Evolutionary conservation across 2,329 filamentous ascomycete species (phyloP), one percentile per base, ranked within the genome.

Genomic region (Phaeoacremonium minimum): DNA sequence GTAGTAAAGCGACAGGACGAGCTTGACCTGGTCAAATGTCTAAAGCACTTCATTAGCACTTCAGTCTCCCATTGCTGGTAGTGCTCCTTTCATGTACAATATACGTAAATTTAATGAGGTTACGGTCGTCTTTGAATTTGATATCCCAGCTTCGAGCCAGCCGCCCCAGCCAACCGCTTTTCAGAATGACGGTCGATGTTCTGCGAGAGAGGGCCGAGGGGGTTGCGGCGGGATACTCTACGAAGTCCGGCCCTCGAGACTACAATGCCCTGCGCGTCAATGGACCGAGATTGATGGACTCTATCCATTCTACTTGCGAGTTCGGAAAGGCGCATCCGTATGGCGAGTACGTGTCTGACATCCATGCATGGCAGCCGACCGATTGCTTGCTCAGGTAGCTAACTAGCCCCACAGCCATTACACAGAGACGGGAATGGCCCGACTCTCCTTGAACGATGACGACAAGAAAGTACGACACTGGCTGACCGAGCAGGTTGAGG

Each of bases 381-480:
- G n/a, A n/a, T n/a, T n/a, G n/a, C n/a, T n/a, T n/a, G n/a, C n/a
- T n/a, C n/a, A n/a, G n/a, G n/a, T n/a, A n/a, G n/a, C n/a, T n/a
- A n/a, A n/a, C n/a, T n/a, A 6, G 19, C 16, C n/a, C 12, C 16
- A 15, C 20, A 43, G 38, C 8, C 36, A 45, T 32, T 13, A 14
- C 15, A 48, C 46, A 1, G 26, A 16, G 15, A 44, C 43, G 3
- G 26, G 40, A 5, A 32, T 43, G 2, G 37, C 38, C 2, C 79
- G 87, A 2, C 73, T 90, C 2, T 67, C 85, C 5, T 69, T 91
- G 16, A 80, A 80, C 3, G 77, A 88, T 47, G 66, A 77, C 3
- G 87, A 91, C 53, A 85, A 82, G 51, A 60, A 74, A 48, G 85
- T 75, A 12, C 75, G 86, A 28, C 77, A 85, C 53, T 91, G 86